A percentile compares a stretch with the other conserved stretches of the same genome.
Evolutionary conservation across 306 rosid genomes (phyloP).

Genomic region (Oxytropis ochrocephala): DNA sequence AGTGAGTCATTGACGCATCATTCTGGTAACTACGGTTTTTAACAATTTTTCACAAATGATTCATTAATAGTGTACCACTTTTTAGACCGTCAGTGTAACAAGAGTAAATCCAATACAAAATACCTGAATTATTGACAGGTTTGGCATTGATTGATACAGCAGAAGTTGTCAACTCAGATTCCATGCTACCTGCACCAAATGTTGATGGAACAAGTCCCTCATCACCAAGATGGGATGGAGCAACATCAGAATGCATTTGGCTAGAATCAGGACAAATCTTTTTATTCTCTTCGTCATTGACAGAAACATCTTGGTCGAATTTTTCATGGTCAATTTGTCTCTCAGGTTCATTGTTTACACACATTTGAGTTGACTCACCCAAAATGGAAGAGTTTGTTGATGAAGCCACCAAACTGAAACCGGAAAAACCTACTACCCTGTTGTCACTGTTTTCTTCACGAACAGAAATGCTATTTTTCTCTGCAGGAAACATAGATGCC

Average conservation of each 20-base stretch:
- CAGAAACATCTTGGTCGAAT: constrained; percentile 26
- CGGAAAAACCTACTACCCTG: constrained; percentile 6
- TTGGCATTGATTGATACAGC: constrained; percentile 14
- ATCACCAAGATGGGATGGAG: constrained; percentile 32
- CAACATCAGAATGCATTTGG: constrained; percentile 23
- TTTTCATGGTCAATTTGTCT: constrained; percentile 23
- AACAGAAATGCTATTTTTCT: constrained; percentile 26
- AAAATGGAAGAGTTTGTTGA: constrained; percentile 31
- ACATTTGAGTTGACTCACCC: constrained; percentile 40
- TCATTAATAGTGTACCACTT: background rate
- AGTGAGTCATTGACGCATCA: background rate
- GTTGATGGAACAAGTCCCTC: constrained; percentile 36
- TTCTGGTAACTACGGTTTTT: background rate
- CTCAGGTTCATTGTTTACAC: constrained; percentile 22
- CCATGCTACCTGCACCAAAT: constrained; percentile 22
- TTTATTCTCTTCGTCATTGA: constrained; percentile 35
- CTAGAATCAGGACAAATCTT: constrained; percentile 31
- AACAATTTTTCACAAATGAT: background rate
- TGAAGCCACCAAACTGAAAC: constrained; percentile 19
- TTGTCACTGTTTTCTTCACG: constrained; percentile 28
- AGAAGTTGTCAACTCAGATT: constrained; percentile 33
- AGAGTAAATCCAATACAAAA: constrained; percentile 9
- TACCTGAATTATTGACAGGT: constrained; percentile 55
- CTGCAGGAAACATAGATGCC: constrained; percentile 18
- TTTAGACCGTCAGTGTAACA: background rate